Percentiles rank a stretch among this genome's conserved stretches.
These are phyloP conservation scores for Tubosaeta brunneosetosa DNA, from an alignment of 768 basidiomycete genomes.

Conservation along the genomic window DNA sequence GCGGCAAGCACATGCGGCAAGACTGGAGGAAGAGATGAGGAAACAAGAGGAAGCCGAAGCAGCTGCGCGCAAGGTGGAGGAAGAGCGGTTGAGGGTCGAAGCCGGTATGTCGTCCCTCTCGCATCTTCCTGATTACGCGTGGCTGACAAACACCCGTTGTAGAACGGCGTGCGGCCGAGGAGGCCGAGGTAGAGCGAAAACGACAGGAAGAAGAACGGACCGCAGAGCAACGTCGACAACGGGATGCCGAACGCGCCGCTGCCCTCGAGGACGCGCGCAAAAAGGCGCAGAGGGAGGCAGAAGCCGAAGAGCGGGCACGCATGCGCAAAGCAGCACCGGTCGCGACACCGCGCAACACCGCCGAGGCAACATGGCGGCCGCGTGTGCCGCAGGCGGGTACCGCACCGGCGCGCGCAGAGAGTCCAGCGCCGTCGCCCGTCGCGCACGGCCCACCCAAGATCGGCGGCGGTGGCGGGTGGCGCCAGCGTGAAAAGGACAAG, in stretches of 20 bases:
- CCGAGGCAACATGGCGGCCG: constrained; percentile 14
- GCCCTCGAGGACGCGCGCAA: constrained; percentile 51
- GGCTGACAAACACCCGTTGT: constrained; percentile 1
- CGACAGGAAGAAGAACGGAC: constrained; percentile 59
- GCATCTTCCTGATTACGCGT: background rate
- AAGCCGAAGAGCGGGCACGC: constrained; percentile 49
- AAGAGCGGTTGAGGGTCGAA: constrained; percentile 43
- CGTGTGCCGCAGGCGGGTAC: constrained; percentile 23
- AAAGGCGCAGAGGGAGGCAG: constrained; percentile 64
- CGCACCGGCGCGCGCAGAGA: constrained; percentile 49
- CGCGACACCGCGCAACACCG: constrained; percentile 15
- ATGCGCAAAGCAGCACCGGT: constrained; percentile 30
- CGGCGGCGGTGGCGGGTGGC: constrained; percentile 47
- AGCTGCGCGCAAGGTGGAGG: constrained; percentile 26
- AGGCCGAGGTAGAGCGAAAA: constrained; percentile 49
- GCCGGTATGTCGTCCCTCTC: constrained; percentile 41
- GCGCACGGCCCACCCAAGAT: constrained; percentile 37
- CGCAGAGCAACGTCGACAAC: constrained; percentile 47
- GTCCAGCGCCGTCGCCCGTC: constrained; percentile 40
- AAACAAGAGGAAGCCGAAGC: constrained; percentile 24
- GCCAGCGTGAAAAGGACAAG: constrained; percentile 46
- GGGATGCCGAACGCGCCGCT: constrained; percentile 48
- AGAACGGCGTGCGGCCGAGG: constrained; percentile 59
- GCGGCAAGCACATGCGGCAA: constrained; percentile 54
- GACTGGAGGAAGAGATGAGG: constrained; percentile 44